These are phyloP conservation scores for Solanum clarkiae DNA, from an alignment of 257 asterid genomes.

Conservation along the genomic window DNA sequence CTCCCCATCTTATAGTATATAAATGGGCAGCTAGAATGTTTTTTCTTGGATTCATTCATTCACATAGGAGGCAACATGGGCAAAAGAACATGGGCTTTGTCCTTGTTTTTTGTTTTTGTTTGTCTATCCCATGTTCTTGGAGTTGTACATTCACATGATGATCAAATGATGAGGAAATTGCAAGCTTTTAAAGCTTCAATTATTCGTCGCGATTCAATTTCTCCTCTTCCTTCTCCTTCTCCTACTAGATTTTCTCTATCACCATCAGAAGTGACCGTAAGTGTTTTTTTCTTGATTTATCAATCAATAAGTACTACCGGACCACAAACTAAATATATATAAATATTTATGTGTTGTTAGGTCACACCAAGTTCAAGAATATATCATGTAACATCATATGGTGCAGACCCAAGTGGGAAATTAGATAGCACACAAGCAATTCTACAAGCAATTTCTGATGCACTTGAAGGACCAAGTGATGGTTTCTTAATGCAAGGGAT, in stretches of 20 bases:
- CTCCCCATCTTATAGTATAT: background rate
- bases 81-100: background rate
- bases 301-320: background rate
- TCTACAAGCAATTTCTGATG: conserved; percentile 50
- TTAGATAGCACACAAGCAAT: conserved; percentile 63
- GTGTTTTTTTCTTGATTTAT: background rate
- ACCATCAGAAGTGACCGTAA: conserved; percentile 1
- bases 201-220: conserved; percentile 2
- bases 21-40: background rate
- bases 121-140: conserved; percentile 7
- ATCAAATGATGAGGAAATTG: conserved; percentile 1
- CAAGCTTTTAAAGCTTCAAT: conserved; percentile 13
- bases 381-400: conserved; percentile 60
- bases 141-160: background rate
- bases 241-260: background rate
- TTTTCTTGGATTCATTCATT: background rate
- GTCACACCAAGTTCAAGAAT: conserved; percentile 13
- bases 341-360: conserved; percentile 3
- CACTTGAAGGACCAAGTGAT: conserved; percentile 38
- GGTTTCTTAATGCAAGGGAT: conserved; percentile 50
- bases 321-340: background rate
- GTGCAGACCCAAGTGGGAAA: conserved; percentile 82
- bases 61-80: background rate
- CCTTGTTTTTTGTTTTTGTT: background rate
- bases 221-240: conserved; percentile 2